Evolutionary conservation across 495 filamentous ascomycete species (phyloP).

Genomic region (Xylaria castorea): DNA sequence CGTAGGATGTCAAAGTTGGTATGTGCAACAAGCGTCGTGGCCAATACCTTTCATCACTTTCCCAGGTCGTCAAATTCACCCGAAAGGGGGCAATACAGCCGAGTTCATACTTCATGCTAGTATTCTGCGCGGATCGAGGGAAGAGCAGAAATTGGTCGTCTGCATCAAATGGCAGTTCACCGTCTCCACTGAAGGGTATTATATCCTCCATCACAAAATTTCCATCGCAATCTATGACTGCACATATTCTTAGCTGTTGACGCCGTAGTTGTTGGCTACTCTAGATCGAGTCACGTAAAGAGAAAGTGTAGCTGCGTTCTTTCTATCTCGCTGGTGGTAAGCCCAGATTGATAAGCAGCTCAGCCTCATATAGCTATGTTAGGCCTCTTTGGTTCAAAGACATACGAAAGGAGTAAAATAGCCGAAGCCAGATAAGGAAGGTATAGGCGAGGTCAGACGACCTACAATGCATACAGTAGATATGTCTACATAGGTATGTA

Average conservation of each 20-base stretch:
- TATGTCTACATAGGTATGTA: too few species aligned
- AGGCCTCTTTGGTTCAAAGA: not conserved
- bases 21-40: too few species aligned
- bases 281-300: not conserved
- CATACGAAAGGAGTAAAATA: not conserved
- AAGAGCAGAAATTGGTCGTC: not conserved
- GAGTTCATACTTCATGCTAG: not conserved
- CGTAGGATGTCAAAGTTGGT: too few species aligned
- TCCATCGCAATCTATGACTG: not conserved
- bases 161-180: not conserved
- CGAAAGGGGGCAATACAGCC: not conserved
- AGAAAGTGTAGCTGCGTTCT: not conserved
- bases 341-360: not conserved
- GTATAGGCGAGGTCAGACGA: not conserved
- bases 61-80: not conserved
- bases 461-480: too few species aligned
- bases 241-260: not conserved
- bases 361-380: not conserved
- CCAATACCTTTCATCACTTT: not conserved
- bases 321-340: not conserved
- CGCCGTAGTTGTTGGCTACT: not conserved
- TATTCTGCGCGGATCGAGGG: too few species aligned
- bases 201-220: not conserved
- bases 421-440: not conserved
- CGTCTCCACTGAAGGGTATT: not conserved